phyloP scores from a whole-genome alignment of 495 filamentous ascomycete species.

The Endocarpon pusillum region DNA sequence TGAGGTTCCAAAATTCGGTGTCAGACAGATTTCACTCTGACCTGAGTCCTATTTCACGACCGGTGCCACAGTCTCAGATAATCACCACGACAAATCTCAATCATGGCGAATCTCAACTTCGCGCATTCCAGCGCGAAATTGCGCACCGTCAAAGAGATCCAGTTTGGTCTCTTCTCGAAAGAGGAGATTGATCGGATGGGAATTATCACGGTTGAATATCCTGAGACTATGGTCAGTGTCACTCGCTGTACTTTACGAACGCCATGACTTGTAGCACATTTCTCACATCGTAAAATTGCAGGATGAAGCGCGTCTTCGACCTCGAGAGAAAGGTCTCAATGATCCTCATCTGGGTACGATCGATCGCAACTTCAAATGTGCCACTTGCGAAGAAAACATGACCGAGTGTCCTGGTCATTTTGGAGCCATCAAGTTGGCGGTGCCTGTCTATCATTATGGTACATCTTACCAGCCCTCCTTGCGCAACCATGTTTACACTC shows the following conservation, averaged over 20 bases:
- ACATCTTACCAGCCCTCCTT: slow-evolving; percentile 3
- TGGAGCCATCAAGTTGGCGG: slow-evolving; percentile 90
- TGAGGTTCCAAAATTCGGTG: too few relatives aligned
- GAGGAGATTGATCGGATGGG: slow-evolving; percentile 98
- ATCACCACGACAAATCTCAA: slow-evolving; percentile 20
- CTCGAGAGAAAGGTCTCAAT: slow-evolving; percentile 77
- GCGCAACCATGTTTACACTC: slow-evolving; percentile 19
- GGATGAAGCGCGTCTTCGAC: slow-evolving; percentile 77
- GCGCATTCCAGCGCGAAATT: slow-evolving; percentile 85
- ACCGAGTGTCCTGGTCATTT: slow-evolving; percentile 94
- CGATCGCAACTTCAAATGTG: slow-evolving; percentile 83
- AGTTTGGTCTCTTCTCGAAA: slow-evolving; percentile 90
- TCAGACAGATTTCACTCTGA: slow-evolving; percentile 1
- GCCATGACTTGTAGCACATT: slow-evolving; percentile 5
- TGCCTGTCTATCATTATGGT: slow-evolving; percentile 83
- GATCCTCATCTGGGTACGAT: slow-evolving; percentile 90
- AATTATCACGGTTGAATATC: slow-evolving; percentile 79
- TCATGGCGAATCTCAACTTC: slow-evolving; percentile 87
- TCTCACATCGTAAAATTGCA: slow-evolving; percentile 18
- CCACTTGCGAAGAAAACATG: slow-evolving; percentile 86
- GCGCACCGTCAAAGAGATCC: slow-evolving; percentile 92
- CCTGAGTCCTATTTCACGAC: too few relatives aligned
- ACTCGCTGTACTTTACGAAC: not conserved
- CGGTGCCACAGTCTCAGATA: slow-evolving; percentile 5
- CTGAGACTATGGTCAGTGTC: slow-evolving; percentile 73